Conservation (phyloP, 2,329 filamentous ascomycete species). For the Sporothrix luriei region DNA sequence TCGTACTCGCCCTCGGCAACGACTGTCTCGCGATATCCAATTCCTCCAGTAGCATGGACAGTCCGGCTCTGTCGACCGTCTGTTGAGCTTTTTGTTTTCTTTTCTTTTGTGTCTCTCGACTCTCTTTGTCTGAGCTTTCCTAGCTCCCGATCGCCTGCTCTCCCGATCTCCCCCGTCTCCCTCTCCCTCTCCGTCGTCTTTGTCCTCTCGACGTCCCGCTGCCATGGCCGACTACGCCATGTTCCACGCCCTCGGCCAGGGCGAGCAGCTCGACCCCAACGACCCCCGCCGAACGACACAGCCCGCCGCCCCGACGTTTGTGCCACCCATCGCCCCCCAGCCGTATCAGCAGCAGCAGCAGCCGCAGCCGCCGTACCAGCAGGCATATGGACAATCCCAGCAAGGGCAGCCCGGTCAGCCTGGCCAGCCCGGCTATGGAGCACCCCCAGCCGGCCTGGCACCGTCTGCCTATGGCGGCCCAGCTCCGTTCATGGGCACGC, state of each 20-base stretch:
- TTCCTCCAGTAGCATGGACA: conserved; percentile 29
- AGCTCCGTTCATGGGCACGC: conserved; percentile 38
- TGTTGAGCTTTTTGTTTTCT: conserved; percentile 24
- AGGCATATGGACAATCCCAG: conserved; percentile 40
- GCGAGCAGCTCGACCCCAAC: conserved; percentile 55
- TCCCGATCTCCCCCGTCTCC: not conserved
- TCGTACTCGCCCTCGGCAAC: not conserved
- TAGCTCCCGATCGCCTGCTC: not conserved
- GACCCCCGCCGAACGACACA: conserved; percentile 53
- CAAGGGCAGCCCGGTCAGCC: conserved; percentile 40
- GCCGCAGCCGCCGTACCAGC: conserved; percentile 37
- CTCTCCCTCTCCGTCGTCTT: not conserved
- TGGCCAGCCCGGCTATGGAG: conserved; percentile 42
- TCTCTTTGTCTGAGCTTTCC: not conserved
- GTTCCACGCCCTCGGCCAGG: conserved; percentile 57
- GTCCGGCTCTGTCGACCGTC: conserved; percentile 21
- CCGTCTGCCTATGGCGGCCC: conserved; percentile 44
- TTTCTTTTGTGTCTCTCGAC: not conserved
- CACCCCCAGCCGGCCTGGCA: conserved; percentile 40
- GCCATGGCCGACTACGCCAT: conserved; percentile 51
- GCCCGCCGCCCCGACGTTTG: conserved; percentile 49
- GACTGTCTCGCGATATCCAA: conserved; percentile 20
- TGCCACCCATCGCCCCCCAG: conserved; percentile 56
- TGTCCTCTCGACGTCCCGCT: not conserved
- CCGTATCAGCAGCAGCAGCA: conserved; percentile 53